Base-by-base conservation (phyloP, 176 grass and related monocot genomes). In the Themeda triandra region DNA sequence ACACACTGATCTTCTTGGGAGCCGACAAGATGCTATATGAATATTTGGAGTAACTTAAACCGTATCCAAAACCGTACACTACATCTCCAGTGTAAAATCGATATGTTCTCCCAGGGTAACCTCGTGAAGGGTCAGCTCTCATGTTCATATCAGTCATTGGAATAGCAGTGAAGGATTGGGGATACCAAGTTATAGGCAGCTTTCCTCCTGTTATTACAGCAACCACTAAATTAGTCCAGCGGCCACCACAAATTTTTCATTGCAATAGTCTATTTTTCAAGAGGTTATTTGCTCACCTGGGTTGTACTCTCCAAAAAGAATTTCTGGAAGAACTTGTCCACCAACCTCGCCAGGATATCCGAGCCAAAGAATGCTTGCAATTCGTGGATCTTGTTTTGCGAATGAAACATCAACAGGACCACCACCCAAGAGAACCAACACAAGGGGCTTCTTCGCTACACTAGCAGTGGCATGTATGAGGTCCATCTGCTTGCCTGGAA, bases 81-180 rank as follows among this genome's bases (percentile, higher is more conserved):
- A 74, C 85, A 35, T 92, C 88, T 75, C 93, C 96, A 4, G 87
- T 93, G 83, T 98, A 98, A 73, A 98, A 98, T 74, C 93, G 80
- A 65, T 96, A 94, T 15, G 96, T 98, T 86, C 96, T 90, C 62
- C 91, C 91, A 54, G 96, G 93, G 86, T 95, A 98, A 30, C 86
- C 85, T 5, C 89, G 89, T 10, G 88, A 95, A 71, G 78, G 69
- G 78, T 98, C 85, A 13, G 91, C 67, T 65, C 96, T 92, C 91
- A 95, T 92, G 76, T 89, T 87, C 96, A 98, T 98, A 80, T 98
- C 89, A 64, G 84, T 90, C 93, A 98, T 98, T 2, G 93, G 89
- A 59, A 98, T 71, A 11, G 80, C n/a, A 21, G 93, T 92, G 81
- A 95, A 95, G 42, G 93, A 92, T 73, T 98, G 89, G 0, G 89